Percentiles rank a stretch among this genome's conserved stretches.
phyloP scores from a whole-genome alignment of 352 stramenopile genomes.

The Phytophthora constricta region DNA sequence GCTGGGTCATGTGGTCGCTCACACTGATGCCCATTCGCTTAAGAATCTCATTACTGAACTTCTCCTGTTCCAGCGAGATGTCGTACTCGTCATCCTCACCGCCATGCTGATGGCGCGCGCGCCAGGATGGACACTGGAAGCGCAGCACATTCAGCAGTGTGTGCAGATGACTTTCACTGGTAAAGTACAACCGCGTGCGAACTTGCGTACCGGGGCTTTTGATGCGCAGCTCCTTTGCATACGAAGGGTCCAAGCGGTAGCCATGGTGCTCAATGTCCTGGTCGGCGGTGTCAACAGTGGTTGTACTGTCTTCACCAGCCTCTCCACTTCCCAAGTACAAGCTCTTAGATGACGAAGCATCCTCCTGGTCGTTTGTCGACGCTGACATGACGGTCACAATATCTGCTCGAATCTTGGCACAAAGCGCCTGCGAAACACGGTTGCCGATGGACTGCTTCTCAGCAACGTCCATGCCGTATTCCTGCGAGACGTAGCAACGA shows the following conservation, averaged over 20 bases:
- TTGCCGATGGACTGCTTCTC: constrained; percentile 97
- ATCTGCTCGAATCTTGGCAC: constrained; percentile 98
- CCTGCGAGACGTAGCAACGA: constrained; percentile 98
- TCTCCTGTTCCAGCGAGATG: constrained; percentile 81
- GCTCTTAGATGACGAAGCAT: constrained; percentile 25
- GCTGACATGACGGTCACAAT: constrained; percentile 85
- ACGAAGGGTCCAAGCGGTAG: constrained; percentile 89
- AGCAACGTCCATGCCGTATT: constrained; percentile 91
- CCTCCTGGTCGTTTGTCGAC: constrained; percentile 43
- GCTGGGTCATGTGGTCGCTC: constrained; percentile 77
- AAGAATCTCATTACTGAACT: constrained; percentile 86
- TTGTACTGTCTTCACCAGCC: constrained; percentile 20
- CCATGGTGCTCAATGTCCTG: constrained; percentile 85
- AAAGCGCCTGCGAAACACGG: constrained; percentile 96
- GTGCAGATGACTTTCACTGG: constrained; percentile 98
- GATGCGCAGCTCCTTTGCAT: constrained; percentile 94
- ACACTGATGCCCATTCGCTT: constrained; percentile 88
- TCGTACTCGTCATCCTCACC: constrained; percentile 72
- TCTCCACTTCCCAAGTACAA: constrained; percentile 35
- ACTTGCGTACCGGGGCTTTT: constrained; percentile 91
- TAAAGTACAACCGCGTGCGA: constrained; percentile 99
- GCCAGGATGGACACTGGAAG: constrained; percentile 85
- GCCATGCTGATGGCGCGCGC: constrained; percentile 55
- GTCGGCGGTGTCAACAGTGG: constrained; percentile 40
- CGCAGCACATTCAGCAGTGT: constrained; percentile 98